Conservation (phyloP, 2,329 filamentous ascomycete species). For the Huntiella abstrusa region DNA sequence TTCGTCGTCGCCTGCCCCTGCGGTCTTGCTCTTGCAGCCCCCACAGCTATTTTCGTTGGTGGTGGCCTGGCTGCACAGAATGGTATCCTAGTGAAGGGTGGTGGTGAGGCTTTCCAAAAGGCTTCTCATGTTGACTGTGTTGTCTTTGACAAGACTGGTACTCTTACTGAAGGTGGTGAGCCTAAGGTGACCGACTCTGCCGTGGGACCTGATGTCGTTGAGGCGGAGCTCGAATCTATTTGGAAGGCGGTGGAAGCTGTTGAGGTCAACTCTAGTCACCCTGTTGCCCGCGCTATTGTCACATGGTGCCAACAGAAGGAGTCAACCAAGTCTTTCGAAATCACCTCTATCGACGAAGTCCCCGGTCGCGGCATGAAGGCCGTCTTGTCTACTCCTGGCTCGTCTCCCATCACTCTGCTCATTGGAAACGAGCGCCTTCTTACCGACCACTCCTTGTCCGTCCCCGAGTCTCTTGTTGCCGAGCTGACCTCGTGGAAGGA, state of each 20-base stretch:
- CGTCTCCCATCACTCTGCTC: conserved; percentile 28
- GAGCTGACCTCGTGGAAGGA: conserved; percentile 37
- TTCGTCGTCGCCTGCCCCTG: conserved; percentile 80
- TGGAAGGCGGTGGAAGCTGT: conserved; percentile 38
- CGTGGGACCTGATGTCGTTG: conserved; percentile 19
- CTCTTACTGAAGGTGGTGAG: conserved; percentile 54
- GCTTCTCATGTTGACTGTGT: conserved; percentile 60
- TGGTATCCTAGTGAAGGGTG: conserved; percentile 67
- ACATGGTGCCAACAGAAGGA: conserved; percentile 33
- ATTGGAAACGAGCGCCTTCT: conserved; percentile 61
- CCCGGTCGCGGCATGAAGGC: conserved; percentile 54
- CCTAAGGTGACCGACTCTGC: conserved; percentile 44
- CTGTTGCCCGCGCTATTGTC: conserved; percentile 52
- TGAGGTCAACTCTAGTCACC: conserved; percentile 57
- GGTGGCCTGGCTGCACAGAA: conserved; percentile 61
- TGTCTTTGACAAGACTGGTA: conserved; percentile 81
- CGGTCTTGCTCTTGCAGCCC: conserved; percentile 66
- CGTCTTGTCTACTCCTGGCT: conserved; percentile 10
- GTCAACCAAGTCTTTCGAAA: conserved; percentile 13
- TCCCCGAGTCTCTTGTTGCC: conserved; percentile 20
- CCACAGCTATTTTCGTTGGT: conserved; percentile 70
- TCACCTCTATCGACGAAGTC: conserved; percentile 40
- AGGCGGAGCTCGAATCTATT: conserved; percentile 15
- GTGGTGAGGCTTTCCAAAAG: conserved; percentile 72
- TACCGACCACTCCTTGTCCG: conserved; percentile 24